Evolutionary conservation across 2,329 filamentous ascomycete genomes (phyloP).

Genomic region (Pseudocercospora eumusae): DNA sequence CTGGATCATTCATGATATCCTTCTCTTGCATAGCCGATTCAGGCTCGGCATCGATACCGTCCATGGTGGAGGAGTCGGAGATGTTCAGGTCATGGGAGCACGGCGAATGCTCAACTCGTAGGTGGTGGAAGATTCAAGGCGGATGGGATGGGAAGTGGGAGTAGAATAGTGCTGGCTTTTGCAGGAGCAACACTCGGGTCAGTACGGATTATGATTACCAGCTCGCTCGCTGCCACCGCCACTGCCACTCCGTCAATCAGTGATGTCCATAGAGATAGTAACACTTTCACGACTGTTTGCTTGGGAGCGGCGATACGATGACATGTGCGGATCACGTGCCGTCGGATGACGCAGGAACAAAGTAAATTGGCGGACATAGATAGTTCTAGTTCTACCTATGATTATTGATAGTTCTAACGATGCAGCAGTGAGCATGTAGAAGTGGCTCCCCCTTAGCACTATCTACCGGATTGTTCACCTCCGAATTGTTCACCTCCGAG

Average conservation of each 20-base stretch:
- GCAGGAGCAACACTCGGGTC: neutral
- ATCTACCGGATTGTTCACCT: too few species aligned
- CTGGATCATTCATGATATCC: conserved; percentile 61
- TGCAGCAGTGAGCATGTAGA: too few species aligned
- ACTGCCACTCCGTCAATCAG: too few species aligned
- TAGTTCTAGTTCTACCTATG: too few species aligned
- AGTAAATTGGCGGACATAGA: neutral
- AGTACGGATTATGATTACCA: neutral
- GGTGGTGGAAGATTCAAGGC: neutral
- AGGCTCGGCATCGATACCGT: neutral
- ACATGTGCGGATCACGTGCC: neutral
- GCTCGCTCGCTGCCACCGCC: neutral
- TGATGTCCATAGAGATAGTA: neutral
- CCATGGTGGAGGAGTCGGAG: conserved; percentile 11
- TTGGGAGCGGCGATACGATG: neutral
- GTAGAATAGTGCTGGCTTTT: too few species aligned
- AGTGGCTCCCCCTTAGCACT: too few species aligned
- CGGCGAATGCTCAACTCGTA: neutral
- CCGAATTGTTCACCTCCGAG: too few species aligned
- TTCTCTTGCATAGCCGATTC: neutral
- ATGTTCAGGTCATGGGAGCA: conserved; percentile 2
- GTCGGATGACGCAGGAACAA: neutral
- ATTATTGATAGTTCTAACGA: neutral
- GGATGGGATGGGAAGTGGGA: neutral
- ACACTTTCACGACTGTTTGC: neutral